Base-by-base conservation (phyloP, 169 alveolate species). In the Eimeria praecox region DNA sequence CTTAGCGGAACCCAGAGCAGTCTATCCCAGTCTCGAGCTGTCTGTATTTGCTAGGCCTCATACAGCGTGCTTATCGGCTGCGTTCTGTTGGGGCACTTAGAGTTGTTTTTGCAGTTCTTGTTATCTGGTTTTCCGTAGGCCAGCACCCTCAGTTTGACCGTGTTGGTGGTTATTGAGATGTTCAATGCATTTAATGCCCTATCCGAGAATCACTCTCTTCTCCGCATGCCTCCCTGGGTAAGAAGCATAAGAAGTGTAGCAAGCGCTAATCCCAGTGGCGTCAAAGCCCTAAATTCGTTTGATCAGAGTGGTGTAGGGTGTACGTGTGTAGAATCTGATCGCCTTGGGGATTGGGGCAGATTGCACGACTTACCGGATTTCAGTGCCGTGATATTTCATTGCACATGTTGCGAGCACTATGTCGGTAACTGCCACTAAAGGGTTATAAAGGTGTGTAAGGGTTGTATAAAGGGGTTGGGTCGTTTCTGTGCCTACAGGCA, bases 101-200 rank as follows among this genome's bases (percentile, higher is more conserved):
- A 59, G 30, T 9, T 1, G 8, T 2, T 59, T 59, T 59, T 59
- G 69, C 69, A 59, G 20, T 59, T 59, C 2, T n/a, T 24, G 75
- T 24, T 27, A 27, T 83, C 54, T 24, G 49, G 77, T 54, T 9
- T 64, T 38, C 64, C 46, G 22, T 75, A 97, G 98, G 99, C 99
- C 46, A 98, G 99, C 86, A 99, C 99, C 22, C 97, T 99, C 42
- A 97, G 99, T 73, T 97, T 99, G 85, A 98, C 99, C 10, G 99
- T 99, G 49, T 97, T 99, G 66, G 99, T 99, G 40, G 97, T 99
- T 42, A 99, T 99, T 73, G 99, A 99, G 96, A 99, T 99, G 99
- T 97, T 99, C 85, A 99, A 99, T 96, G 99, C 99, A 20, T 97
- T 99, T 95, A 99, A 99, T 96, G 99, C 99, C 33, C 97, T 99